Evolutionary conservation across 331 rosid genomes (phyloP).

Genomic region (Acacia concinna): DNA sequence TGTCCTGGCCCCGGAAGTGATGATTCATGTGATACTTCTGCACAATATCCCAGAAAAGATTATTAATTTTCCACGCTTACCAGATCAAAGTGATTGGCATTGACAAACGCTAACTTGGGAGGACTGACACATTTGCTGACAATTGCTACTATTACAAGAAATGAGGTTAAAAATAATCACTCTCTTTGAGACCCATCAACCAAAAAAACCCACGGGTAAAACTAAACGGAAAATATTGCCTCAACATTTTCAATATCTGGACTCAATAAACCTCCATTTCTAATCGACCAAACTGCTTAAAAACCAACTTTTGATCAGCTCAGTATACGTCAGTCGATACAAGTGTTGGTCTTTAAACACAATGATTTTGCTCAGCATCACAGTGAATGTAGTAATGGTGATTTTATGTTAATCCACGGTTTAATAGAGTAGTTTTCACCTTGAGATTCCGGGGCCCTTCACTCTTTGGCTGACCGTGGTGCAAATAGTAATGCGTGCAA

Average conservation of each 20-base stretch:
- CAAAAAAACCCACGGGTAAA: background rate
- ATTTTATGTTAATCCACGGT: slow-evolving; percentile 10
- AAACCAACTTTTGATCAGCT: slow-evolving; percentile 20
- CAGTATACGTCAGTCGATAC: background rate
- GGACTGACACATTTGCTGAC: slow-evolving; percentile 1
- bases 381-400: background rate
- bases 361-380: slow-evolving; percentile 8
- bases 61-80: background rate
- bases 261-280: slow-evolving; percentile 18
- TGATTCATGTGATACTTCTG: slow-evolving; percentile 93
- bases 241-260: slow-evolving; percentile 4
- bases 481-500: slow-evolving; percentile 88
- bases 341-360: background rate
- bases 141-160: background rate
- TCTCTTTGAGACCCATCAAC: background rate
- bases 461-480: slow-evolving; percentile 83
- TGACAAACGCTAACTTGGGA: background rate
- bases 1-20: slow-evolving; percentile 82
- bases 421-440: slow-evolving; percentile 43
- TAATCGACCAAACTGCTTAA: background rate
- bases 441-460: slow-evolving; percentile 59
- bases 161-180: background rate
- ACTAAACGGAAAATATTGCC: background rate
- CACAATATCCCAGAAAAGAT: slow-evolving; percentile 22
- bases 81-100: slow-evolving; percentile 2